Percentiles rank a stretch among this genome's conserved stretches.
Evolutionary conservation across 208 protist genomes (phyloP).

Genomic region (Endotrypanum monterogeii): DNA sequence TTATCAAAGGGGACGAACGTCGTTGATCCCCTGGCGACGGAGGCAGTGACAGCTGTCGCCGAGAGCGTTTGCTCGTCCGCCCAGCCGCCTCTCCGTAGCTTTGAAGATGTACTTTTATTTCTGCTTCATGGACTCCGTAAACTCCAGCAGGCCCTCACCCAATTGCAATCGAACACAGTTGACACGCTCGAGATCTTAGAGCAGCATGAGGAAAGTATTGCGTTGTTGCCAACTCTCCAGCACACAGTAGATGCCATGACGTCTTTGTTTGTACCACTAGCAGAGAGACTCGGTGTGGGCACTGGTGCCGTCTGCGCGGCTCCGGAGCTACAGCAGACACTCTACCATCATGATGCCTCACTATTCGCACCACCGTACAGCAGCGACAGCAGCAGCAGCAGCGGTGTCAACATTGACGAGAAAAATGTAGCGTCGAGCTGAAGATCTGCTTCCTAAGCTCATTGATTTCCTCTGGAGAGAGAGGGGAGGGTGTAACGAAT

Average conservation of each 20-base stretch:
- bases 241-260: constrained; percentile 42
- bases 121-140: constrained; percentile 40
- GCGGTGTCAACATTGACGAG: background rate
- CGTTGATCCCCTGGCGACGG: background rate
- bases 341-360: constrained; percentile 1
- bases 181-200: constrained; percentile 73
- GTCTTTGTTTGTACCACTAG: constrained; percentile 28
- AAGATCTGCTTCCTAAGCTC: background rate
- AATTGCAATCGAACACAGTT: constrained; percentile 55
- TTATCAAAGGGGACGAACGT: background rate
- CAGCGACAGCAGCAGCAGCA: constrained; percentile 5
- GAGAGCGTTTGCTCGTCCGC: background rate
- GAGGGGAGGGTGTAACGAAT: background rate
- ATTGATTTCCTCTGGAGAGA: background rate
- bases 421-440: background rate
- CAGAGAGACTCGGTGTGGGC: constrained; percentile 39
- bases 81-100: constrained; percentile 15
- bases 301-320: constrained; percentile 27
- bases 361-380: constrained; percentile 8
- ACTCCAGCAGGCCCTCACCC: constrained; percentile 40
- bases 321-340: background rate
- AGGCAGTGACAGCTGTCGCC: background rate
- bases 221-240: constrained; percentile 37
- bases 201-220: constrained; percentile 64
- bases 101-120: constrained; percentile 78